phyloP scores from a whole-genome alignment of 176 grass and related monocot genomes.

The Bothriochloa decipiens region DNA sequence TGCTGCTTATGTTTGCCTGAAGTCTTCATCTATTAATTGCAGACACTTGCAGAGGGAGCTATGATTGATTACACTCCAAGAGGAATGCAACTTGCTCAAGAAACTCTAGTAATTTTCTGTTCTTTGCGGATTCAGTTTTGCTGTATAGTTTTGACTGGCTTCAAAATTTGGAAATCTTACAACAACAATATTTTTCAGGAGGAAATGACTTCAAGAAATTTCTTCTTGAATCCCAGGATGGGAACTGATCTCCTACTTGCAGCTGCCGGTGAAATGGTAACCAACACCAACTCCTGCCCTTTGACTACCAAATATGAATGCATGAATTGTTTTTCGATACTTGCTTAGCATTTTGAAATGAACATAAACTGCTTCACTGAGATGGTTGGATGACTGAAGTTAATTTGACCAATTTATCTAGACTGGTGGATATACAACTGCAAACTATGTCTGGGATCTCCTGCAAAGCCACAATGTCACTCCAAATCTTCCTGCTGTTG shows the following conservation, averaged over 20 bases:
- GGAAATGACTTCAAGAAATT: slow-evolving; percentile 72
- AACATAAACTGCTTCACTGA: slow-evolving; percentile 1
- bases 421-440: slow-evolving; percentile 88
- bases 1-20: slow-evolving; percentile 4
- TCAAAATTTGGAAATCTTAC: slow-evolving; percentile 34
- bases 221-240: slow-evolving; percentile 86
- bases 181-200: slow-evolving; percentile 61
- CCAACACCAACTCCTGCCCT: slow-evolving; percentile 1
- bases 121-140: slow-evolving; percentile 33
- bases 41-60: slow-evolving; percentile 90
- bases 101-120: slow-evolving; percentile 66
- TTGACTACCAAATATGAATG: slow-evolving; percentile 29
- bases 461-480: slow-evolving; percentile 73
- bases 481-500: slow-evolving; percentile 75
- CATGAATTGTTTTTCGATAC: slow-evolving; percentile 33
- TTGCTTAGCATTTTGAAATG: slow-evolving; percentile 13
- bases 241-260: slow-evolving; percentile 83
- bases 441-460: slow-evolving; percentile 94
- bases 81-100: slow-evolving; percentile 99
- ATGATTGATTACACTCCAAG: slow-evolving; percentile 87
- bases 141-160: slow-evolving; percentile 7
- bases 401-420: slow-evolving; percentile 46
- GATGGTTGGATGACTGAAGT: slow-evolving; percentile 25
- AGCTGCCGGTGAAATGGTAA: slow-evolving; percentile 87
- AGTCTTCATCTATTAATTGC: slow-evolving; percentile 30